Evolutionary conservation across 768 basidiomycete genomes (phyloP).

Genomic region (Heimioporus sp.): DNA sequence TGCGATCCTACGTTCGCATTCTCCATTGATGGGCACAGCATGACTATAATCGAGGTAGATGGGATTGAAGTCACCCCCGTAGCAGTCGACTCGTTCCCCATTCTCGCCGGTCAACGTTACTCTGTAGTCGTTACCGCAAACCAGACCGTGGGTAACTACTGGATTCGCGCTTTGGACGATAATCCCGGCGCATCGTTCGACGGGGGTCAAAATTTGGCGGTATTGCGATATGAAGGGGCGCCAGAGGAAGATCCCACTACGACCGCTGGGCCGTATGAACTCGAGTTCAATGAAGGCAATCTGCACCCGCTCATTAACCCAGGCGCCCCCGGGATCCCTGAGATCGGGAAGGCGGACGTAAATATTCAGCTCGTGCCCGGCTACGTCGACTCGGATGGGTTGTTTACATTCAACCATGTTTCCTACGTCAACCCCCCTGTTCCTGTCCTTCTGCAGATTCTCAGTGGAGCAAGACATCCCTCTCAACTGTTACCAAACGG

Average conservation of each 20-base stretch:
- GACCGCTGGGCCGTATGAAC: conserved; percentile 18
- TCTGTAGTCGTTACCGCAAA: conserved; percentile 46
- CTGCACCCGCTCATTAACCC: conserved; percentile 36
- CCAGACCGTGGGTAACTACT: conserved; percentile 50
- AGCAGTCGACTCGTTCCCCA: conserved; percentile 36
- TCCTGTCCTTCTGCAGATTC: conserved; percentile 57
- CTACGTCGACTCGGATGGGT: not conserved
- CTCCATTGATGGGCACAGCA: conserved; percentile 42
- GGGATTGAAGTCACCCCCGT: conserved; percentile 41
- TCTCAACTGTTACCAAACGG: conserved; percentile 48
- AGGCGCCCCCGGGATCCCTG: conserved; percentile 37
- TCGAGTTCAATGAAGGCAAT: conserved; percentile 35
- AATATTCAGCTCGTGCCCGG: conserved; percentile 25
- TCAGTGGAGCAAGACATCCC: conserved; percentile 48
- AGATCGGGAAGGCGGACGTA: conserved; percentile 40
- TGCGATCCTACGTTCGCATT: conserved; percentile 41
- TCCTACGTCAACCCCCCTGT: conserved; percentile 40
- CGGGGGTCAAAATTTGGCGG: conserved; percentile 45
- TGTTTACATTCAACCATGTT: conserved; percentile 18
- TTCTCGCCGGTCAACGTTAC: conserved; percentile 39
- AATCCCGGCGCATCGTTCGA: conserved; percentile 26
- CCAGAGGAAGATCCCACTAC: conserved; percentile 40
- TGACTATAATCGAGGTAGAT: conserved; percentile 56
- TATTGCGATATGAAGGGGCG: conserved; percentile 51
- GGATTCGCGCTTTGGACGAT: conserved; percentile 44